Evolutionary conservation across 2,329 filamentous ascomycete species (phyloP).

Genomic region (Pseudogymnoascus verrucosus): DNA sequence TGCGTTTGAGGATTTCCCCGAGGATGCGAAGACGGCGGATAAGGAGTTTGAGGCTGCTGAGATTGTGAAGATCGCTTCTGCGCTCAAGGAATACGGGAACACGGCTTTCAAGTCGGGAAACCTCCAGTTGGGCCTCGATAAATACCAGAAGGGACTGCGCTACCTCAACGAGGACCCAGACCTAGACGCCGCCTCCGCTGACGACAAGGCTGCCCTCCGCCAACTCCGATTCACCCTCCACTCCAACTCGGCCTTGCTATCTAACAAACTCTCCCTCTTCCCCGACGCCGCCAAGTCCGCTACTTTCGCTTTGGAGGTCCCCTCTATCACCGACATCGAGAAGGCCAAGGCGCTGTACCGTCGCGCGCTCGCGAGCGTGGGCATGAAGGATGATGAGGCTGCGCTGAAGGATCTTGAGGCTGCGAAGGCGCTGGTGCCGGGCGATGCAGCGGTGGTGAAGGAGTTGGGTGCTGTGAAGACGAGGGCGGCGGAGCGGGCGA

Average conservation of each 20-base stretch:
- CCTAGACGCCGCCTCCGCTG: constrained; percentile 60
- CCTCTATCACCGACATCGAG: constrained; percentile 62
- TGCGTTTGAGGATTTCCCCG: constrained; percentile 90
- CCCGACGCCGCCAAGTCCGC: constrained; percentile 64
- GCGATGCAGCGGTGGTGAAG: constrained; percentile 64
- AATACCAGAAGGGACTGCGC: constrained; percentile 89
- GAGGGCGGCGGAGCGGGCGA: constrained; percentile 60
- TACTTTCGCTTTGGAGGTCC: constrained; percentile 61
- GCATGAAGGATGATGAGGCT: constrained; percentile 75
- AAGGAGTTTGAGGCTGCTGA: constrained; percentile 57
- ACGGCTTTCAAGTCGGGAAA: constrained; percentile 80
- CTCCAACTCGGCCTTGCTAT: constrained; percentile 79
- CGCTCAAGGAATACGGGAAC: constrained; percentile 89
- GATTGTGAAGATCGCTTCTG: constrained; percentile 69
- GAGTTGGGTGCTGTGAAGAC: constrained; percentile 76
- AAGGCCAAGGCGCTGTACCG: constrained; percentile 86
- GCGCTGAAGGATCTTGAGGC: constrained; percentile 68
- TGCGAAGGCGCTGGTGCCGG: constrained; percentile 66
- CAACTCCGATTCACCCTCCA: constrained; percentile 77
- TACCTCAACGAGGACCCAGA: constrained; percentile 83
- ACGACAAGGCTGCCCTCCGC: constrained; percentile 58
- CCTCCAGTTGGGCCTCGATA: constrained; percentile 63
- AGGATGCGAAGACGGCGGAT: constrained; percentile 58
- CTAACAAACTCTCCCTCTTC: constrained; percentile 70
- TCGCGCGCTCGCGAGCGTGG: constrained; percentile 65